Evolutionary conservation across 108 stramenopile genomes (phyloP), one percentile per base, ranked within the genome.

Genomic region (Schizochytrium sp.): DNA sequence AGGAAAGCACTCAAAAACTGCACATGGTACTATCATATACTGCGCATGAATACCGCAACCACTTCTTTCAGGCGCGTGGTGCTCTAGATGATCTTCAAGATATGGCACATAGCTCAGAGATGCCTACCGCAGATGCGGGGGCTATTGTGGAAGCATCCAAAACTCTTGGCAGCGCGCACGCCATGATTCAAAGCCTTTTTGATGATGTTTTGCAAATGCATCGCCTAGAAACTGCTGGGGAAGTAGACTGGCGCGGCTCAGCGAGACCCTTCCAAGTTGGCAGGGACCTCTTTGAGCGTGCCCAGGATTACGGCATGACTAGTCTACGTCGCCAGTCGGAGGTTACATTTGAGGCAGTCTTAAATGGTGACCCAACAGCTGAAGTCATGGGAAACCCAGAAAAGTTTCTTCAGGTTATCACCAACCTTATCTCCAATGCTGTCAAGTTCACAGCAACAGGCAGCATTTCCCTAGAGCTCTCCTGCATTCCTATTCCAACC

Each of bases 401-500:
- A 69, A 69, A 69, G 64, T 69, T 95, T n/a, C 91, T 93, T 57
- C 94, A 95, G 89, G 90, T 95, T 40, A 55, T 95, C 12, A 61
- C 91, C n/a, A 95, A 94, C 87, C 64, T 95, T 13, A 72, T 94
- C n/a, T 90, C 90, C 59, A 95, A 95, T 88, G 94, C 94, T 5
- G 88, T 94, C 87, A 95, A 95, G 61, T 95, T 95, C 72, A 95
- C 94, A 13, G 89, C 88, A 19, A 15, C 56, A 7, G 91, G 91
- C 38, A 19, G 7, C 47, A 83, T 92, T 15, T 44, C 42, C 19
- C 64, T 69, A 0, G 5, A 1, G 3, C 57, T 40, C 2, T 40
- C 88, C 42, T 44, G 42, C 46, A 28, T 73, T 15, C 40, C 58
- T 45, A 53, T 53, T 4, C 19, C 4, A 10, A 89, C 89, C 38